Conservation (phyloP, 106 monocot genomes). For the Vanilla planifolia region DNA sequence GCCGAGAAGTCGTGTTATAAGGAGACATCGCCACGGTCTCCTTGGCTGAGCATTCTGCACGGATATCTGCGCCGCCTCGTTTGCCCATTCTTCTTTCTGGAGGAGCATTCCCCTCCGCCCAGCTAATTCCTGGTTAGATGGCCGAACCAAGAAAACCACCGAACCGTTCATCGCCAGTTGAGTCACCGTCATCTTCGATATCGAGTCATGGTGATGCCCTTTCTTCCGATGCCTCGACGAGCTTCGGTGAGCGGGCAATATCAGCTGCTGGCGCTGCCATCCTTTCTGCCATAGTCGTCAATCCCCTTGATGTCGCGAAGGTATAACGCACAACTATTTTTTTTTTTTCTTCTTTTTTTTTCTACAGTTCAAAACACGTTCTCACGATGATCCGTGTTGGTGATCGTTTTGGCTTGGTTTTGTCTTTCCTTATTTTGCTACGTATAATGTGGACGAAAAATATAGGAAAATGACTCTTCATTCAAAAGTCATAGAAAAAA, state of each 20-base stretch:
- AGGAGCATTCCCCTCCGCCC: not conserved
- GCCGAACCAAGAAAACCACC: not conserved
- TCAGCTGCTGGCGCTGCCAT: constrained; percentile 83
- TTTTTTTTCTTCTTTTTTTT: no score
- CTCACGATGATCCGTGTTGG: no score
- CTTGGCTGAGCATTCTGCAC: not conserved
- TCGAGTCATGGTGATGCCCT: not conserved
- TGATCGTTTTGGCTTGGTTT: no score
- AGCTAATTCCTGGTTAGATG: not conserved
- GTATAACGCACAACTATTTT: no score
- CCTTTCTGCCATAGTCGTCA: constrained; percentile 72
- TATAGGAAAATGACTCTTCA: no score
- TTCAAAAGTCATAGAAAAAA: no score
- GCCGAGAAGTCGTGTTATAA: not conserved
- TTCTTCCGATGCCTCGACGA: constrained; percentile 33
- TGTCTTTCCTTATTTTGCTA: no score
- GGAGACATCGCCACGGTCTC: not conserved
- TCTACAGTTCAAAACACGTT: not conserved
- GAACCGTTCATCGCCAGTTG: not conserved
- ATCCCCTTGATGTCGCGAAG: constrained; percentile 94
- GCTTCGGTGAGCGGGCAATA: constrained; percentile 59
- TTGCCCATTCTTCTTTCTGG: not conserved
- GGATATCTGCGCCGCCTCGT: not conserved
- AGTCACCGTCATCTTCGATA: not conserved
- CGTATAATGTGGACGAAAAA: no score